These are phyloP conservation scores for Coprinellus micaceus DNA, from an alignment of 768 basidiomycete genomes.

Conservation along the genomic window DNA sequence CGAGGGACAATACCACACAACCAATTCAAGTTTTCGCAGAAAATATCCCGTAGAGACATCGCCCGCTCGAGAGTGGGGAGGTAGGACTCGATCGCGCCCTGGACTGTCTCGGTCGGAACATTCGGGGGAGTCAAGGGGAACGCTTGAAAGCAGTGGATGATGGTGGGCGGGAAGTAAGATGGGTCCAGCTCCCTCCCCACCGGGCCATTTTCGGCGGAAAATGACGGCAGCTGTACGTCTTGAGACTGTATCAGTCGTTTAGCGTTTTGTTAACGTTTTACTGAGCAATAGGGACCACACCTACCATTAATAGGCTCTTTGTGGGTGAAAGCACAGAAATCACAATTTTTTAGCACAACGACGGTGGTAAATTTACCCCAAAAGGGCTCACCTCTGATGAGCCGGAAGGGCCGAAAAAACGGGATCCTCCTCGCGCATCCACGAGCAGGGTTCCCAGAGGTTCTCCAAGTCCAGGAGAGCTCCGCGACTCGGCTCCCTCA, in stretches of 20 bases:
- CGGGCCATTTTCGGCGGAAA: neutral
- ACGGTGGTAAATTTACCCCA: constrained; percentile 10
- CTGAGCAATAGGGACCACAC: constrained; percentile 10
- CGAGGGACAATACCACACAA: constrained; percentile 48
- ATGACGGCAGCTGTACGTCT: constrained; percentile 2
- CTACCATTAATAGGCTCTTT: constrained; percentile 43
- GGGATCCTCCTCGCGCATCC: constrained; percentile 35
- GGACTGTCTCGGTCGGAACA: constrained; percentile 30
- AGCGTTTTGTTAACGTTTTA: neutral
- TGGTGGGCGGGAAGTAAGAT: constrained; percentile 42
- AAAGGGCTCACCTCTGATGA: constrained; percentile 40
- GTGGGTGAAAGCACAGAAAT: constrained; percentile 5
- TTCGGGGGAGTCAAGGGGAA: constrained; percentile 45
- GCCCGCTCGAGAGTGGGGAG: constrained; percentile 43
- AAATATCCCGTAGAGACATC: constrained; percentile 41
- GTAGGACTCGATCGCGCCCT: constrained; percentile 40
- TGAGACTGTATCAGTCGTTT: constrained; percentile 2
- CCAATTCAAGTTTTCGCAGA: constrained; percentile 48
- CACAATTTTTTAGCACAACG: constrained; percentile 3
- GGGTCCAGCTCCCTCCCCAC: constrained; percentile 37
- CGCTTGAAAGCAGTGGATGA: constrained; percentile 37
- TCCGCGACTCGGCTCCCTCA: constrained; percentile 18
- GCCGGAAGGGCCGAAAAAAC: constrained; percentile 47
- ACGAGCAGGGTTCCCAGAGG: constrained; percentile 44
- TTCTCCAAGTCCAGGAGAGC: constrained; percentile 27